Conservation (phyloP, 805 yeast species). For the Candida caryicola region DNA sequence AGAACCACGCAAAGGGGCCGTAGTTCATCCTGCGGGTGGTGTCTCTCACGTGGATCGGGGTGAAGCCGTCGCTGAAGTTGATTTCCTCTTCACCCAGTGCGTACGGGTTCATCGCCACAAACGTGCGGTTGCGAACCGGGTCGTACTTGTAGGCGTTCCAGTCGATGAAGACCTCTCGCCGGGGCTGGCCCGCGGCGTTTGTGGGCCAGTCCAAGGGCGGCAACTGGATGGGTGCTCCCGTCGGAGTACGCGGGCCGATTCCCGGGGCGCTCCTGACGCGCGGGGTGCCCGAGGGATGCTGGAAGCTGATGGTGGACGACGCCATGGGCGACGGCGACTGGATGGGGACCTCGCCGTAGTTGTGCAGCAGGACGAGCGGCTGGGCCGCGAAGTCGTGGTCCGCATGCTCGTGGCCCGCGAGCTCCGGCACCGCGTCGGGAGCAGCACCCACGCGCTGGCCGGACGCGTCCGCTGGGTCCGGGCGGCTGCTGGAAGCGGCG, state of each 20-base stretch:
- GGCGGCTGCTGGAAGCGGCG: too few species aligned
- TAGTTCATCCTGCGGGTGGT: slow-evolving; percentile 40
- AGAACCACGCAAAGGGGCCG: slow-evolving; percentile 53
- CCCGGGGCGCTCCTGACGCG: too few species aligned
- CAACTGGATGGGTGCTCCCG: slow-evolving; percentile 2
- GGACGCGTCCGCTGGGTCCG: too few species aligned
- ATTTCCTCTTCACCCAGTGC: slow-evolving; percentile 29
- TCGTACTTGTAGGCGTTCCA: neutral
- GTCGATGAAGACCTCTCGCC: neutral
- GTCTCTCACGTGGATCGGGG: slow-evolving; percentile 41
- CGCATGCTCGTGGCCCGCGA: too few species aligned
- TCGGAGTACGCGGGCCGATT: neutral
- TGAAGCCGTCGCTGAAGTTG: slow-evolving; percentile 40
- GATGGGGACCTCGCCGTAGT: too few species aligned
- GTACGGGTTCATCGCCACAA: slow-evolving; percentile 24
- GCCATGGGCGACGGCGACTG: too few species aligned
- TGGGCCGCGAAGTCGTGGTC: too few species aligned
- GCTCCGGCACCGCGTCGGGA: too few species aligned
- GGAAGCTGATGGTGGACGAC: too few species aligned
- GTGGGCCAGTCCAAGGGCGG: slow-evolving; percentile 2
- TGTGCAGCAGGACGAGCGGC: too few species aligned
- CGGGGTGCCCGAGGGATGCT: too few species aligned
- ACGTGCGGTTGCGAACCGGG: slow-evolving; percentile 13
- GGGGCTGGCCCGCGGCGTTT: neutral
- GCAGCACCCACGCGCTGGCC: too few species aligned